These are phyloP conservation scores for Lepiota venenata DNA, from an alignment of 768 basidiomycete species.

Conservation along the genomic window DNA sequence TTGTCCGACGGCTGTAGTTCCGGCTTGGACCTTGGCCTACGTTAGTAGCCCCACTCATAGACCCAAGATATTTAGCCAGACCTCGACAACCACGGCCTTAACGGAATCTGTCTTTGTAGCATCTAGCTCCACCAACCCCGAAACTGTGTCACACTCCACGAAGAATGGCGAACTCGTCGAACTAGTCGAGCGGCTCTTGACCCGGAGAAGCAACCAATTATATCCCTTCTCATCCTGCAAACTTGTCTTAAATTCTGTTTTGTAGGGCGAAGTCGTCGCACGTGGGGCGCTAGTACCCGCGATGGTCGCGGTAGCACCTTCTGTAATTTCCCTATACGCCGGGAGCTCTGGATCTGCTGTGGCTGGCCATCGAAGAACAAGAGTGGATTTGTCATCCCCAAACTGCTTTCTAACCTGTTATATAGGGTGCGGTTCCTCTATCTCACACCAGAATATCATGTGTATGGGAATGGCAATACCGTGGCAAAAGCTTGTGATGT, in stretches of 20 bases:
- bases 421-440: no score
- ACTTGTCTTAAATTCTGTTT: conserved; percentile 33
- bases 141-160: conserved; percentile 43
- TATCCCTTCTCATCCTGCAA: conserved; percentile 40
- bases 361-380: conserved; percentile 12
- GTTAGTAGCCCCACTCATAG: neutral
- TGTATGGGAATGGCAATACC: no score
- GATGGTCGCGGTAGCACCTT: neutral
- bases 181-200: conserved; percentile 43
- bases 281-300: neutral
- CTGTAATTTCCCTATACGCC: conserved; percentile 14
- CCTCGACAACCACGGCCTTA: conserved; percentile 43
- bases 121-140: conserved; percentile 49
- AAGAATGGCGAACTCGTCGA: conserved; percentile 40
- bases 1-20: conserved; percentile 53
- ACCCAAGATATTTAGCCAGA: conserved; percentile 25
- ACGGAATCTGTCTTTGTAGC: conserved; percentile 45
- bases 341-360: conserved; percentile 18
- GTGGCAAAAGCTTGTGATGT: no score
- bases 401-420: no score
- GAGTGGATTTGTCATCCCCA: no score
- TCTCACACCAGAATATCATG: no score
- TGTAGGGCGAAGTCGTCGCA: neutral
- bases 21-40: conserved; percentile 36
- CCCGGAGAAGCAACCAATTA: conserved; percentile 46